Conservation (phyloP, 768 basidiomycete species). For the Dioszegia hungarica region DNA sequence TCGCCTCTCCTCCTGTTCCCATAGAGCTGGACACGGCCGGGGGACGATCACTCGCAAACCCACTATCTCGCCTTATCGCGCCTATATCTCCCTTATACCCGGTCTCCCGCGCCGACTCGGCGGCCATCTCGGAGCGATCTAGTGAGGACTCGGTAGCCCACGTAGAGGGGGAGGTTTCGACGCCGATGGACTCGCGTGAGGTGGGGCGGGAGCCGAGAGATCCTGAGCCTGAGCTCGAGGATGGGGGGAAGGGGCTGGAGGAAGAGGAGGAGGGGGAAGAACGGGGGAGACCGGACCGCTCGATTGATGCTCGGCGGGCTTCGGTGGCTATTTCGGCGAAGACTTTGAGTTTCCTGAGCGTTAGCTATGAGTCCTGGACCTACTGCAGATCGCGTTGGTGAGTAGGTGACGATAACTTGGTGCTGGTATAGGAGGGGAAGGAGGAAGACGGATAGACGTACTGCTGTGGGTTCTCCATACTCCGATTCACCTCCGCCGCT, state of each 20-base stretch:
- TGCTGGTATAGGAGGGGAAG: background rate
- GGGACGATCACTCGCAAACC: background rate
- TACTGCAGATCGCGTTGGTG: too few species aligned
- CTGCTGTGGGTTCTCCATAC: conserved; percentile 33
- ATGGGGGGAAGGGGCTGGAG: too few species aligned
- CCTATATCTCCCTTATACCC: background rate
- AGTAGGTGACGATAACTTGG: too few species aligned
- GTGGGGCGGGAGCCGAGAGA: background rate
- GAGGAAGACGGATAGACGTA: conserved; percentile 4
- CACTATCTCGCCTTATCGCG: background rate
- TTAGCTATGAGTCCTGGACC: too few species aligned
- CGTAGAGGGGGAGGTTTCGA: background rate
- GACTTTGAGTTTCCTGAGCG: conserved; percentile 26
- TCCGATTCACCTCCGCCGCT: conserved; percentile 28
- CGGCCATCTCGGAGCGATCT: conserved; percentile 1
- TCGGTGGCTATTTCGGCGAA: conserved; percentile 29
- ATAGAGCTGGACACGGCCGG: background rate
- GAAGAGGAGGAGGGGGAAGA: background rate
- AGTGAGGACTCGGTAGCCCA: conserved; percentile 2
- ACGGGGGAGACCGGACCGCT: conserved; percentile 2
- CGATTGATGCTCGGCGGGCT: conserved; percentile 6
- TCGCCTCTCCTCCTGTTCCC: background rate
- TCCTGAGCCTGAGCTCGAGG: too few species aligned
- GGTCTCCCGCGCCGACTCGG: background rate
- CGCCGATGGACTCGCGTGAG: background rate